Conservation (phyloP, 306 rosid genomes). For the Adenanthera pavonina region DNA sequence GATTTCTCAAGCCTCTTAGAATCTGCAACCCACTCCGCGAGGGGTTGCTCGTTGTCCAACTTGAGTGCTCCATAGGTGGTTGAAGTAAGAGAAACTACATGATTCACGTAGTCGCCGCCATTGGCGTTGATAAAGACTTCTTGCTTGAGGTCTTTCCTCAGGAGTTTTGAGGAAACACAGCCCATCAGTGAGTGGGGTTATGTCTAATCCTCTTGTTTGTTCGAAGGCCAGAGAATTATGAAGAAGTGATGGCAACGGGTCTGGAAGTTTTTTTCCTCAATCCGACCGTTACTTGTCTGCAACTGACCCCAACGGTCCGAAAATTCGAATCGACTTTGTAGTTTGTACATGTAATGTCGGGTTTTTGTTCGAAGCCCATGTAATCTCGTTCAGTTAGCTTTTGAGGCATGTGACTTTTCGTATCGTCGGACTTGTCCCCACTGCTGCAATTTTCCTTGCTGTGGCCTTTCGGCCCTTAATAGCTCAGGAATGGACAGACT, state of each 20-base stretch:
- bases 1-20: constrained; percentile 36
- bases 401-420: not conserved
- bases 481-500: not conserved
- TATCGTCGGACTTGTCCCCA: not conserved
- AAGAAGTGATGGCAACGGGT: constrained; percentile 45
- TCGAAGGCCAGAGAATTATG: constrained; percentile 41
- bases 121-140: constrained; percentile 53
- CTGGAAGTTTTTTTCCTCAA: constrained; percentile 38
- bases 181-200: constrained; percentile 68
- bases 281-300: constrained; percentile 69
- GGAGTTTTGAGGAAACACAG: constrained; percentile 84
- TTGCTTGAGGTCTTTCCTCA: constrained; percentile 58
- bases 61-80: constrained; percentile 81
- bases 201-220: constrained; percentile 39
- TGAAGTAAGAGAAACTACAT: constrained; percentile 92
- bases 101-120: constrained; percentile 64
- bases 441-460: not conserved
- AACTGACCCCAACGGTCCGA: constrained; percentile 88
- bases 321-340: constrained; percentile 60
- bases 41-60: constrained; percentile 52
- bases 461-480: not conserved
- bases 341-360: not conserved
- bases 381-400: not conserved
- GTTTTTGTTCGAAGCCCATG: constrained; percentile 33
- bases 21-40: constrained; percentile 40